These are phyloP conservation scores for Paecilomyces fulvus DNA, from an alignment of 2,329 filamentous ascomycete genomes.

Conservation along the genomic window DNA sequence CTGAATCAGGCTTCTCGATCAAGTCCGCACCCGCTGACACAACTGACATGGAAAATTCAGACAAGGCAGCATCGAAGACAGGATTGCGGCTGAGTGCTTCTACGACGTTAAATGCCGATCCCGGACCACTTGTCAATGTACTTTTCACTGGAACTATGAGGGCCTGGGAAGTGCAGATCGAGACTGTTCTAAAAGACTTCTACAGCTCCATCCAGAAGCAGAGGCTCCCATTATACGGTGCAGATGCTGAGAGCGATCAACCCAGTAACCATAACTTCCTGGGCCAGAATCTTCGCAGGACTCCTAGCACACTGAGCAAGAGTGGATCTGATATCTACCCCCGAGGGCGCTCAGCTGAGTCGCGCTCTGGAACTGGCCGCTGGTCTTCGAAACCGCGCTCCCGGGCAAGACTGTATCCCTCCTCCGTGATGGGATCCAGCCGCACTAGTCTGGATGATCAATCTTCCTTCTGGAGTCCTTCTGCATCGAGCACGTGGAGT, in stretches of 20 bases:
- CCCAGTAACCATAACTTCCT: conserved; percentile 8
- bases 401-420: conserved; percentile 64
- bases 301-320: conserved; percentile 86
- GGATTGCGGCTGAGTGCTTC: conserved; percentile 5
- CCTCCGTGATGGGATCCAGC: conserved; percentile 78
- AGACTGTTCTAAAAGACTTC: conserved; percentile 83
- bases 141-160: conserved; percentile 67
- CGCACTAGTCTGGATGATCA: conserved; percentile 90
- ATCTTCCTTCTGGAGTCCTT: conserved; percentile 85
- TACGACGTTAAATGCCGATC: conserved; percentile 27
- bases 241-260: conserved; percentile 40
- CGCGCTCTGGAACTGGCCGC: conserved; percentile 54
- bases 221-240: conserved; percentile 76
- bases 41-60: conserved; percentile 1
- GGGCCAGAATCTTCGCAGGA: conserved; percentile 57
- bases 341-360: conserved; percentile 63
- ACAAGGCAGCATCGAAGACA: not conserved
- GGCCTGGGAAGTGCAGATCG: conserved; percentile 82
- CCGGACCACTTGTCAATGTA: conserved; percentile 66
- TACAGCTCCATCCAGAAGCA: conserved; percentile 84
- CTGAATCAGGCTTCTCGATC: conserved; percentile 10
- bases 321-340: conserved; percentile 70
- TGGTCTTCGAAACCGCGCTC: conserved; percentile 86
- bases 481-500: conserved; percentile 88
- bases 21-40: conserved; percentile 2